Percentiles rank a stretch among this genome's conserved stretches.
These are phyloP conservation scores for Pigoraptor vietnamica DNA, from an alignment of 78 protist species.

Conservation along the genomic window DNA sequence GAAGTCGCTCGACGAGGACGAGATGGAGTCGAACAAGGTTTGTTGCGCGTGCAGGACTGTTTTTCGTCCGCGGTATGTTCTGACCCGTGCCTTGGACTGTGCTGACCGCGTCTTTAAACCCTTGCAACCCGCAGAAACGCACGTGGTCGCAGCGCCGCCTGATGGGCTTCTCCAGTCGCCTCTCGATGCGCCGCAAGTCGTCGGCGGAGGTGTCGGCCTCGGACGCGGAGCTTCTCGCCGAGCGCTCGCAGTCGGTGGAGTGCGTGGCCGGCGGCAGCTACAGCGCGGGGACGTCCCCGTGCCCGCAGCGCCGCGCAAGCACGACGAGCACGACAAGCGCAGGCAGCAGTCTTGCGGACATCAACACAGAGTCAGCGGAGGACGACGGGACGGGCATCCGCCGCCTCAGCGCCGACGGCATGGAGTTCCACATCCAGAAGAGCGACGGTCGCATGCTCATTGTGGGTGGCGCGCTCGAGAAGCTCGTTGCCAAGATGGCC, in stretches of 20 bases:
- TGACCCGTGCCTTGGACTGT: no score
- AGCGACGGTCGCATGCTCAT: neutral
- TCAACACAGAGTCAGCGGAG: neutral
- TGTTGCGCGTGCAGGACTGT: neutral
- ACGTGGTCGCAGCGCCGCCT: neutral
- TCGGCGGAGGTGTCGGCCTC: neutral
- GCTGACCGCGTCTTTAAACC: no score
- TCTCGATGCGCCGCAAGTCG: neutral
- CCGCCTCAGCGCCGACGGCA: neutral
- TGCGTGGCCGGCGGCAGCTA: neutral
- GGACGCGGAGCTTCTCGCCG: neutral
- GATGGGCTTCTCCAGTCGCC: neutral
- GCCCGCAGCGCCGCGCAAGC: neutral
- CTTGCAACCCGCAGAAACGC: neutral
- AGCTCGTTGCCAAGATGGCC: slow-evolving; percentile 1
- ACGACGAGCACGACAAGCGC: neutral
- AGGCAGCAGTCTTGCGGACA: neutral
- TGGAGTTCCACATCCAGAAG: neutral
- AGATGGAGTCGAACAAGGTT: neutral
- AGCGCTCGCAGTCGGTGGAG: neutral
- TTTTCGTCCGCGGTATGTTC: no score
- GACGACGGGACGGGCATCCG: neutral
- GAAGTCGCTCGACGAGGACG: neutral
- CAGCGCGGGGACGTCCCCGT: neutral
- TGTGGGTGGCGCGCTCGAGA: neutral